These are phyloP conservation scores for Penicillium argentinense DNA, from an alignment of 495 filamentous ascomycete genomes.

Conservation along the genomic window DNA sequence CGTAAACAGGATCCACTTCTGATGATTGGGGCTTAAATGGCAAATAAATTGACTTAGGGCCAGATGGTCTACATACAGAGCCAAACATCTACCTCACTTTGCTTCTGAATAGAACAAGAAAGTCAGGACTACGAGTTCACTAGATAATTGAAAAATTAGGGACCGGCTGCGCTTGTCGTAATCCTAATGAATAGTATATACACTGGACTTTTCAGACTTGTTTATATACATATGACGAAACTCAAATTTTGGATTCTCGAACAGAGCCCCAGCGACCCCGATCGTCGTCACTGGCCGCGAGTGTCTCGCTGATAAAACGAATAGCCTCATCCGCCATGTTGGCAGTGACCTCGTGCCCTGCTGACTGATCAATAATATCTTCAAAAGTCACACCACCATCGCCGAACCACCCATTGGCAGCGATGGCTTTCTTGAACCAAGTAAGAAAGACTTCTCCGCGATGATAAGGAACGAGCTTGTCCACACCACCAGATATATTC, in stretches of 20 bases:
- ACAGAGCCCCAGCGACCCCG: conserved; percentile 31
- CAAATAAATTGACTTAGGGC: too few relatives aligned
- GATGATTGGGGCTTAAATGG: too few relatives aligned
- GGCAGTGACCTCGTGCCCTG: conserved; percentile 69
- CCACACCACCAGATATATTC: conserved; percentile 70
- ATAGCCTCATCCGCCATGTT: conserved; percentile 74
- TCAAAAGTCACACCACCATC: conserved; percentile 62
- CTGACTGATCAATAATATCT: conserved; percentile 69
- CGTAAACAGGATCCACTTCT: too few relatives aligned
- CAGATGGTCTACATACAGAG: too few relatives aligned
- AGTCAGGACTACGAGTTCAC: too few relatives aligned
- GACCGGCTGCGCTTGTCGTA: too few relatives aligned
- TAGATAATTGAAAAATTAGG: too few relatives aligned
- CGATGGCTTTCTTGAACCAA: conserved; percentile 64
- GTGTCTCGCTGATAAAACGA: conserved; percentile 59
- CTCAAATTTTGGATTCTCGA: conserved; percentile 41
- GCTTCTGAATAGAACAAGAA: too few relatives aligned
- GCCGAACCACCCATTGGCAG: conserved; percentile 53
- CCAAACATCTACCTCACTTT: too few relatives aligned
- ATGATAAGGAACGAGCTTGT: conserved; percentile 82
- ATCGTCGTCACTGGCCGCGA: conserved; percentile 23
- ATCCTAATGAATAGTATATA: too few relatives aligned
- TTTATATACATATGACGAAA: conserved; percentile 1
- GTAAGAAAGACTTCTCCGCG: conserved; percentile 66
- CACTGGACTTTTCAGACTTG: too few relatives aligned